Conservation (phyloP, 1,139 yeast genomes). For the Debaryomyces udenii region DNA sequence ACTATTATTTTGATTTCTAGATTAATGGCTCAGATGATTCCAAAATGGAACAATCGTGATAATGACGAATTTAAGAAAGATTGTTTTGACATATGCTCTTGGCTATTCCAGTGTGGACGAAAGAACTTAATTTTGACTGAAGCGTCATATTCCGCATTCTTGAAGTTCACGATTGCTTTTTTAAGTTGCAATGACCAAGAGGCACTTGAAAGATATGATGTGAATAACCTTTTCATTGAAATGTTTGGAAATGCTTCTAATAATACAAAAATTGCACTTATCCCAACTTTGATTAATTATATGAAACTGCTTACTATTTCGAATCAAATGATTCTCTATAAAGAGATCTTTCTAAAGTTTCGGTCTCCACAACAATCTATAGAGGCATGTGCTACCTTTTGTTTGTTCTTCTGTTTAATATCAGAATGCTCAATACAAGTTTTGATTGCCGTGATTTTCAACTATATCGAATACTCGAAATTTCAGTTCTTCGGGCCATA, state of each 20-base stretch:
- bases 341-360: slow-evolving; percentile 33
- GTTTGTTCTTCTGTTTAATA: slow-evolving; percentile 36
- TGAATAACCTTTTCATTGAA: slow-evolving; percentile 16
- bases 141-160: slow-evolving; percentile 22
- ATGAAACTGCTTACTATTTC: slow-evolving; percentile 10
- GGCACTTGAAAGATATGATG: slow-evolving; percentile 14
- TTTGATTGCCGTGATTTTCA: slow-evolving; percentile 38
- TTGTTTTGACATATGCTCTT: slow-evolving; percentile 36
- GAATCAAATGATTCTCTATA: slow-evolving; percentile 33
- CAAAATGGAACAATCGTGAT: slow-evolving; percentile 11
- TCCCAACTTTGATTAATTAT: slow-evolving; percentile 11
- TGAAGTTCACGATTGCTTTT: slow-evolving; percentile 16
- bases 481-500: slow-evolving; percentile 36
- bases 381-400: slow-evolving; percentile 45
- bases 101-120: slow-evolving; percentile 35
- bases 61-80: slow-evolving; percentile 31
- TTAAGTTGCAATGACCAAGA: slow-evolving; percentile 13
- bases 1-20: slow-evolving; percentile 31
- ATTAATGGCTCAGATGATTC: slow-evolving; percentile 22
- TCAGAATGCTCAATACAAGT: slow-evolving; percentile 32
- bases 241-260: slow-evolving; percentile 24
- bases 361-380: slow-evolving; percentile 34
- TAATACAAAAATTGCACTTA: slow-evolving; percentile 17
- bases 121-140: slow-evolving; percentile 31
- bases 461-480: slow-evolving; percentile 43